Base-by-base conservation (phyloP, 148 eudicot species). In the Camellia lanceoleosa region DNA sequence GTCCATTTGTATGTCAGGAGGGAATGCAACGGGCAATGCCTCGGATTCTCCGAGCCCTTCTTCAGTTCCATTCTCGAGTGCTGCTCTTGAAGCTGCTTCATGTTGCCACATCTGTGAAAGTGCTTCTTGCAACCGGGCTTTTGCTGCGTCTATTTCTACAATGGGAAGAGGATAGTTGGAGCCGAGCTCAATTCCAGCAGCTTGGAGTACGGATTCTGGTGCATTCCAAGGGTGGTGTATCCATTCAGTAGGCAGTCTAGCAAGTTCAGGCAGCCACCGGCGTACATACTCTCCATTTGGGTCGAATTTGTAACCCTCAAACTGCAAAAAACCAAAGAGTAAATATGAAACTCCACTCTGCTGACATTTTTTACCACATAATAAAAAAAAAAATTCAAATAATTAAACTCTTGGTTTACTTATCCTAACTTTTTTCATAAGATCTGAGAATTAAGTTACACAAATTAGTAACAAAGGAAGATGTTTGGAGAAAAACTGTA, bases 11-110 rank as follows among this genome's bases (percentile, higher is more conserved):
- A 88, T 85, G 83, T 92, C 94, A 67, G 87, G 82, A 3, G 98
- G 97, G 78, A 91, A 92, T 8, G 93, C 93, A 73, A 90, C 86
- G 13, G 89, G 94, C 18, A 77, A 79, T 41, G 82, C 54, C 19
- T 94, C 98, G 56, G 91, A 94, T 80, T 94, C 98, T 58, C 98
- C 98, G 19, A 92, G 95, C 75, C 98, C 98, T 89, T 94, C 98
- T 84, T 94, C 98, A 46, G 84, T 87, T 59, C 98, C 97, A 65
- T 92, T 92, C 76, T 91, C 97, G 19, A 87, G 78, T 65, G 91
- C 91, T 61, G 98, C 96, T 80, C 98, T 86, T 47, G 91, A 82
- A 62, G 94, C 89, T 81, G 94, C 89, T 86, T 94, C 97, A 38
- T 80, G 91, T 79, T 89, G 92, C 95, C 98, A 94, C 97, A 94